Evolutionary conservation across 23 red algal genomes (phyloP).

Genomic region (Agarophyton chilense): DNA sequence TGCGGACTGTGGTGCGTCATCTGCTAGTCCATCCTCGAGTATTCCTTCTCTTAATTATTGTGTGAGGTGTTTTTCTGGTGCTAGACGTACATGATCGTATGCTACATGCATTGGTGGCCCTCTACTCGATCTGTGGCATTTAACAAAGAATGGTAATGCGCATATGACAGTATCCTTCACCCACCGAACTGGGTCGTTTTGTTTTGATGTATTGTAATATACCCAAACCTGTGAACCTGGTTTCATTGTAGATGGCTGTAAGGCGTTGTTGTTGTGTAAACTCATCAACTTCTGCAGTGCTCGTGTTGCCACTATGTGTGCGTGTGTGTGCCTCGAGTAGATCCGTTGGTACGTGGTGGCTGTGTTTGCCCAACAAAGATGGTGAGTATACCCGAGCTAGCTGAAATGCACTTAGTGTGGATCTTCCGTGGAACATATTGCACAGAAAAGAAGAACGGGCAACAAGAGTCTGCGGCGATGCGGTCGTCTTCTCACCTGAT

Average conservation of each 20-base stretch:
- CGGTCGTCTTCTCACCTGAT: constrained; percentile 1
- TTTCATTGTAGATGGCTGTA: not conserved
- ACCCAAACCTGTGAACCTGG: constrained; percentile 17
- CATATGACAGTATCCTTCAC: constrained; percentile 8
- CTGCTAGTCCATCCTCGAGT: constrained; percentile 34
- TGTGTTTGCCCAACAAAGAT: constrained; percentile 21
- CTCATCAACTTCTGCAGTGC: constrained; percentile 48
- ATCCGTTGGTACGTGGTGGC: not conserved
- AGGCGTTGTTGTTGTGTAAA: not conserved
- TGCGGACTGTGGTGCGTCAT: too few relatives aligned
- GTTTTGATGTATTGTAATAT: constrained; percentile 49
- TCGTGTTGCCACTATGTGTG: not conserved
- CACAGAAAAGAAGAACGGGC: constrained; percentile 18
- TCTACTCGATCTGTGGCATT: not conserved
- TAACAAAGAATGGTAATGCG: not conserved
- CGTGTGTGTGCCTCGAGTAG: constrained; percentile 48
- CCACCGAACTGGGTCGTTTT: constrained; percentile 43
- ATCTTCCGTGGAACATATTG: constrained; percentile 18
- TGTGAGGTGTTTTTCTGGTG: not conserved
- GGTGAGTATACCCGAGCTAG: constrained; percentile 23
- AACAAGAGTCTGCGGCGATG: constrained; percentile 4
- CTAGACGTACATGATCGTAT: constrained; percentile 7
- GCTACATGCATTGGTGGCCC: constrained; percentile 34
- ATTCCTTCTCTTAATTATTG: not conserved
- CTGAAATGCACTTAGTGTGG: constrained; percentile 27